Conservation (phyloP, 768 basidiomycete species). For the Coprinellus micaceus region DNA sequence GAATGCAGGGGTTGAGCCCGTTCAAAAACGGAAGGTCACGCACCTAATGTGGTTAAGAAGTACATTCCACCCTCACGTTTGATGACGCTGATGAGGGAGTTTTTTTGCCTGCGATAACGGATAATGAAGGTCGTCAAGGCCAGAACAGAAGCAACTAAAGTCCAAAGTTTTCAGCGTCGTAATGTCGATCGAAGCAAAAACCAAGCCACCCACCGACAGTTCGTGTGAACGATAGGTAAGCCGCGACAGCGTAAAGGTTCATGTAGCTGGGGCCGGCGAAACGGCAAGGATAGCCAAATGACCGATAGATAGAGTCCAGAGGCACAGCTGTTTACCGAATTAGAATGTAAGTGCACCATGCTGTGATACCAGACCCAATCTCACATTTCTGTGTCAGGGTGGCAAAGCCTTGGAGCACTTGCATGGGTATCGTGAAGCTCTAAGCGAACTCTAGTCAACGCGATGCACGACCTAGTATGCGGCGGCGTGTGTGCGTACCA, state of each 20-base stretch:
- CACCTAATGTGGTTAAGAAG: not conserved
- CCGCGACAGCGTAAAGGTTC: not conserved
- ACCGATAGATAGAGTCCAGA: no score
- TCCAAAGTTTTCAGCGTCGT: not conserved
- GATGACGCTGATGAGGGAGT: not conserved
- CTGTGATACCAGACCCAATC: no score
- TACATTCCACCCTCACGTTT: not conserved
- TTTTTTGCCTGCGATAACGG: not conserved
- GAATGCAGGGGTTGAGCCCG: no score
- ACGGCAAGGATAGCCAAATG: not conserved
- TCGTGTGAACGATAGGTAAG: not conserved
- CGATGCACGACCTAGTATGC: not conserved
- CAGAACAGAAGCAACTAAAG: not conserved
- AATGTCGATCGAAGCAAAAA: not conserved
- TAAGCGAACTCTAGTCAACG: not conserved
- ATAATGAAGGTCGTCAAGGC: not conserved
- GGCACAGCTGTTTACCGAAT: no score
- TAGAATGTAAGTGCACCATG: no score
- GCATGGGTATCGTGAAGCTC: not conserved
- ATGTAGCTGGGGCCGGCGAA: not conserved
- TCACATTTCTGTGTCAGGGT: no score
- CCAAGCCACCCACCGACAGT: not conserved
- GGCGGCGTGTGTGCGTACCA: not conserved
- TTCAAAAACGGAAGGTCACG: no score
- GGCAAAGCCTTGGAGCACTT: no score